Conservation (phyloP, 441 rosid species). For the Pelargonium citronellum region DNA sequence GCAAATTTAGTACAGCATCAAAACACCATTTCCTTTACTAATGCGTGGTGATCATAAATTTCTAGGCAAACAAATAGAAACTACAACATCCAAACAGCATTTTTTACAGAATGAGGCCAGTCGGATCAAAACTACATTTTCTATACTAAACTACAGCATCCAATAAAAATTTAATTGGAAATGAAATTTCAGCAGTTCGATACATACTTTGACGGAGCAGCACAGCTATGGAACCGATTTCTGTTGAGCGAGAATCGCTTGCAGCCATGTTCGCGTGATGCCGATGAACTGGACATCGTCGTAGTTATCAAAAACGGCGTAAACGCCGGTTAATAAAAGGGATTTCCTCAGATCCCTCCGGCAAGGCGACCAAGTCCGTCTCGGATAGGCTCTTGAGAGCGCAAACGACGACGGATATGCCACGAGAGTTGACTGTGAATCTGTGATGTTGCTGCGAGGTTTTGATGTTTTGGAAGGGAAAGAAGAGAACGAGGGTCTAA, state of each 20-base stretch:
- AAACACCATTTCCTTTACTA: too few species aligned
- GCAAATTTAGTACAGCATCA: too few species aligned
- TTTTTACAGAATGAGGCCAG: neutral
- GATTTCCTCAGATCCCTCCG: conserved; percentile 32
- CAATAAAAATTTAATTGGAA: neutral
- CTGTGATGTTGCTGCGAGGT: conserved; percentile 18
- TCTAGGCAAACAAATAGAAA: too few species aligned
- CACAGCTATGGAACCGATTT: conserved; percentile 71
- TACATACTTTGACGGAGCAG: conserved; percentile 58
- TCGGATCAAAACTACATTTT: neutral
- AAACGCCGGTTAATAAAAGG: conserved; percentile 55
- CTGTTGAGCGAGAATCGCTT: conserved; percentile 51
- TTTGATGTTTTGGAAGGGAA: conserved; percentile 34
- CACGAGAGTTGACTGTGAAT: conserved; percentile 31
- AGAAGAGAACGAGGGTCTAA: conserved; percentile 25
- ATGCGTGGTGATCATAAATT: too few species aligned
- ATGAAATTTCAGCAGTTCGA: neutral
- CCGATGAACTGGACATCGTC: conserved; percentile 77
- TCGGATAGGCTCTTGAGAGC: conserved; percentile 50
- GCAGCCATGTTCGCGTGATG: conserved; percentile 68
- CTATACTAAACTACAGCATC: neutral
- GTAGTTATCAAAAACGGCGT: conserved; percentile 61
- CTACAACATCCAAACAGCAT: too few species aligned
- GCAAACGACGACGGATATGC: conserved; percentile 26
- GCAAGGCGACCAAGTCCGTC: conserved; percentile 40